Percentiles rank a stretch among this genome's conserved stretches.
Evolutionary conservation across 768 basidiomycete genomes (phyloP).

Genomic region (Amanita fuliginea): DNA sequence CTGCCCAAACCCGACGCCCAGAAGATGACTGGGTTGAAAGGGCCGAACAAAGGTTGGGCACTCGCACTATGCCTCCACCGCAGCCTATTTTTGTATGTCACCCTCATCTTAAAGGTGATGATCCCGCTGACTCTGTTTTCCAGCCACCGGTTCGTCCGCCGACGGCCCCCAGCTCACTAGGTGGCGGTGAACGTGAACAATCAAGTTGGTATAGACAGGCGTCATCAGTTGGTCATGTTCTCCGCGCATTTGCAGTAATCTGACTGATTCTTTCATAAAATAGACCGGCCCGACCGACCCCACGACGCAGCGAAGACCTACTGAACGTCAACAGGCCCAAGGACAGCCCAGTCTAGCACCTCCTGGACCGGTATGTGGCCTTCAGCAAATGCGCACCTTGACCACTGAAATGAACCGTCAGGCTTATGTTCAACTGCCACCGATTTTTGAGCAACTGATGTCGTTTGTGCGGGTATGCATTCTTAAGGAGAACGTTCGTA

Average conservation of each 20-base stretch:
- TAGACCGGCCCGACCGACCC: background rate
- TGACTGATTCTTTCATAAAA: background rate
- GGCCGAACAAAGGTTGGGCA: background rate
- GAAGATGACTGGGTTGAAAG: constrained; percentile 1
- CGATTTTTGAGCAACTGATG: constrained; percentile 59
- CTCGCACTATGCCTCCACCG: constrained; percentile 10
- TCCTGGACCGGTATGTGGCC: constrained; percentile 37
- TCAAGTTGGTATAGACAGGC: constrained; percentile 2
- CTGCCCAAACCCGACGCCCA: background rate
- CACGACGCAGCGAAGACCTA: constrained; percentile 9
- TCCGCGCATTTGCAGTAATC: background rate
- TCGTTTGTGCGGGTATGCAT: constrained; percentile 49
- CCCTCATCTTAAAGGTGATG: background rate
- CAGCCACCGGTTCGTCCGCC: constrained; percentile 1
- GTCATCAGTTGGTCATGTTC: constrained; percentile 9
- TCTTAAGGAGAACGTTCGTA: background rate
- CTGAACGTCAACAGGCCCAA: constrained; percentile 12
- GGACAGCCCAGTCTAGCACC: constrained; percentile 32
- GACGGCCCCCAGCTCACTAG: constrained; percentile 1
- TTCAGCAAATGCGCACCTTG: background rate
- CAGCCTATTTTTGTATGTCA: constrained; percentile 18
- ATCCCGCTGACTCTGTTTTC: constrained; percentile 2
- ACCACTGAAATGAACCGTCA: constrained; percentile 15
- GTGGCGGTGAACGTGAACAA: background rate
- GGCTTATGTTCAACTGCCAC: constrained; percentile 53